Conservation (phyloP, 768 basidiomycete genomes). For the Clitopilus passeckerianus region DNA sequence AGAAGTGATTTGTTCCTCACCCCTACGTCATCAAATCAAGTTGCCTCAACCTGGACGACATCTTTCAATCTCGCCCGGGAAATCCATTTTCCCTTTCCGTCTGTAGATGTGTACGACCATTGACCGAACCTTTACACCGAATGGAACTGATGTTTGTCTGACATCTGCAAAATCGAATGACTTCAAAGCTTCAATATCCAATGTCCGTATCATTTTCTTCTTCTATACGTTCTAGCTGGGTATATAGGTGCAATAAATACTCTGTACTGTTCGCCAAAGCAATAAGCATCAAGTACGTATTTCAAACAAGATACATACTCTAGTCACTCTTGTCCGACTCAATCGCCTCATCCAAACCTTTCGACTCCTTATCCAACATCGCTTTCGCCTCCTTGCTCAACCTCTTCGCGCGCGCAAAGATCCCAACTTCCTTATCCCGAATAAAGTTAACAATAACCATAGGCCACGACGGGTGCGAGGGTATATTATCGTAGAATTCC, state of each 20-base stretch:
- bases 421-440: constrained; percentile 80
- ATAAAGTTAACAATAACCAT: constrained; percentile 96
- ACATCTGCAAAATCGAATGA: no score
- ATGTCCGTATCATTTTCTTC: no score
- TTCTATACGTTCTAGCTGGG: background rate
- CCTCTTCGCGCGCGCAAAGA: constrained; percentile 86
- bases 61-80: no score
- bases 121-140: no score
- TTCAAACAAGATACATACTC: no score
- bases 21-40: no score
- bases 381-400: constrained; percentile 29
- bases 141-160: no score
- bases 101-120: no score
- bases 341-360: background rate
- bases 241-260: background rate
- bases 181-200: no score
- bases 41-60: no score
- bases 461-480: constrained; percentile 89
- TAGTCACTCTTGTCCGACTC: constrained; percentile 21
- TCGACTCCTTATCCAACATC: background rate
- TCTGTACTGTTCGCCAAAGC: background rate
- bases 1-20: no score
- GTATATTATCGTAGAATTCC: constrained; percentile 88
- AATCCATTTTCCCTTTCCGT: no score
- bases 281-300: background rate